Percentiles rank a stretch among this genome's conserved stretches.
These are phyloP conservation scores for Penicillium expansum DNA, from an alignment of 2,329 filamentous ascomycete species.

Conservation along the genomic window DNA sequence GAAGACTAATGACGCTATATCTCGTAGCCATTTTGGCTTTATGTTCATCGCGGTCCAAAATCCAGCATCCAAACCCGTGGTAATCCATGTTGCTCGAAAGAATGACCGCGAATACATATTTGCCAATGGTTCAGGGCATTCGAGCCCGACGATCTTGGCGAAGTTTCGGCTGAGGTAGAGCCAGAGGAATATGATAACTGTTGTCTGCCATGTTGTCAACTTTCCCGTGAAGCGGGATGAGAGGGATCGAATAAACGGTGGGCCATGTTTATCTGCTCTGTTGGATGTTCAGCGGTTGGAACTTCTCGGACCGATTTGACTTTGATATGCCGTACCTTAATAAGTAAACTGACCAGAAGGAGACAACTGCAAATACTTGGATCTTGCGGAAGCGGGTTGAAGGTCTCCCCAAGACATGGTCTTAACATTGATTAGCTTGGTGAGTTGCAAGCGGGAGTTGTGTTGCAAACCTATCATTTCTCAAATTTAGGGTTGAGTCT, in stretches of 20 bases:
- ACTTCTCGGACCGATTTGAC: not conserved
- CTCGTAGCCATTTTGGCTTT: constrained; percentile 72
- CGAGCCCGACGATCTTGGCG: constrained; percentile 83
- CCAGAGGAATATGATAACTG: constrained; percentile 83
- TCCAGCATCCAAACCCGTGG: constrained; percentile 89
- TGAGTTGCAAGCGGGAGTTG: not conserved
- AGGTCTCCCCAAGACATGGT: constrained; percentile 88
- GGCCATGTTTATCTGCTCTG: constrained; percentile 84
- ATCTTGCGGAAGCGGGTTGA: constrained; percentile 88
- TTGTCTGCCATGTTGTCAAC: constrained; percentile 84
- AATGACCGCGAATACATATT: constrained; percentile 91
- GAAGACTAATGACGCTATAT: constrained; percentile 79
- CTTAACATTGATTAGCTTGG: constrained; percentile 41
- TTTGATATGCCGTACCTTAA: constrained; percentile 56
- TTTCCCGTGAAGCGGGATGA: constrained; percentile 68
- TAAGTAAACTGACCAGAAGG: constrained; percentile 87
- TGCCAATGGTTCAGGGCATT: constrained; percentile 87
- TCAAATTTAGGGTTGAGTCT: not conserved
- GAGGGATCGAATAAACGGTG: constrained; percentile 68
- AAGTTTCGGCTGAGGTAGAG: constrained; percentile 92
- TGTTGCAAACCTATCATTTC: constrained; percentile 34
- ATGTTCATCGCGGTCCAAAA: constrained; percentile 99
- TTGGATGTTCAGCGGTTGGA: not conserved
- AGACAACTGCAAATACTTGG: constrained; percentile 85
- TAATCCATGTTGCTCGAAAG: constrained; percentile 94